These are phyloP conservation scores for Boletus semigastroideus DNA, from an alignment of 1,284 basidiomycete species.

Conservation along the genomic window DNA sequence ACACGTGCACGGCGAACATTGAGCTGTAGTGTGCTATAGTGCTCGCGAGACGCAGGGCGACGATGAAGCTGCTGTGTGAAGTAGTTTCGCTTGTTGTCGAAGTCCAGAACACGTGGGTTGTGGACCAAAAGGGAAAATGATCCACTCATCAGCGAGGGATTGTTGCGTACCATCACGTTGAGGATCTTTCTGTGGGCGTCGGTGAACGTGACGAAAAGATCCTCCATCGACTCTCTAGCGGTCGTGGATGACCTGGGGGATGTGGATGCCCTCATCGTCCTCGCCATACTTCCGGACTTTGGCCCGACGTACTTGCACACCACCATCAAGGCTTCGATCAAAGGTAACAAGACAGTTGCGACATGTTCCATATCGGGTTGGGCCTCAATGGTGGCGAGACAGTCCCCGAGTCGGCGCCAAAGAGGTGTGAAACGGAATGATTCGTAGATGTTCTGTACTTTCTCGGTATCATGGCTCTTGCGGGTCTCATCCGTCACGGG, in stretches of 20 bases:
- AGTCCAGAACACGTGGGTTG: conserved; percentile 96
- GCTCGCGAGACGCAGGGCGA: conserved; percentile 76
- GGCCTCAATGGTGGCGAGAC: conserved; percentile 79
- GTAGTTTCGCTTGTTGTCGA: conserved; percentile 99
- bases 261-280: conserved; percentile 53
- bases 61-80: conserved; percentile 96
- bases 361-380: conserved; percentile 82
- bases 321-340: conserved; percentile 96
- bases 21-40: conserved; percentile 83
- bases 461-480: conserved; percentile 64
- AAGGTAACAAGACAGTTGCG: conserved; percentile 85
- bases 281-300: conserved; percentile 47
- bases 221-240: conserved; percentile 74
- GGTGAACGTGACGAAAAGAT: conserved; percentile 92
- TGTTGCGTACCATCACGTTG: conserved; percentile 97
- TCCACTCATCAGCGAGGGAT: conserved; percentile 96
- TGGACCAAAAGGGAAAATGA: conserved; percentile 96
- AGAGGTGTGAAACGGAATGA: conserved; percentile 84
- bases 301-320: conserved; percentile 92
- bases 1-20: conserved; percentile 93
- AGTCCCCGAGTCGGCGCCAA: conserved; percentile 86
- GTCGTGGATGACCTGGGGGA: conserved; percentile 69
- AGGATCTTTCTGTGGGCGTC: conserved; percentile 93
- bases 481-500: conserved; percentile 40
- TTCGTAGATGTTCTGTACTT: conserved; percentile 83